phyloP scores from a whole-genome alignment of 2,329 filamentous ascomycete genomes.

The Thelonectria blattea region DNA sequence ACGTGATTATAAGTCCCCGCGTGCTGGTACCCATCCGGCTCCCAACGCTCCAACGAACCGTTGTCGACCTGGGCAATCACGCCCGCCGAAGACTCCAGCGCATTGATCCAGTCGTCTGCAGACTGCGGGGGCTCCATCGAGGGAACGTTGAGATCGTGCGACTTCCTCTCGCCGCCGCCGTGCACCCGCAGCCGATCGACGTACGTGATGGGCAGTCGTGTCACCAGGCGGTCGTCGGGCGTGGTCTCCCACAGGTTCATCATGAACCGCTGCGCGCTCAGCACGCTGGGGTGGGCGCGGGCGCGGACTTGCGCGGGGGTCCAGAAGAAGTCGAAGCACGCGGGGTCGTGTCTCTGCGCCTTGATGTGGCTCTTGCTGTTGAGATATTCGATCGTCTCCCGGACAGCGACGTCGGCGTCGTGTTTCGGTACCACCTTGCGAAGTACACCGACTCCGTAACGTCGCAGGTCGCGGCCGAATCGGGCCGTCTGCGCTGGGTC shows the following conservation, averaged over 20 bases:
- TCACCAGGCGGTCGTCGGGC: constrained; percentile 62
- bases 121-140: constrained; percentile 40
- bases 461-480: constrained; percentile 63
- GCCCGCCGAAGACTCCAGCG: constrained; percentile 52
- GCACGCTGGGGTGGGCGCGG: constrained; percentile 68
- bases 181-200: constrained; percentile 73
- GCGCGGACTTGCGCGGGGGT: constrained; percentile 72
- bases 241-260: constrained; percentile 69
- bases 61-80: constrained; percentile 73
- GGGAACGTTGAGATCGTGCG: constrained; percentile 30
- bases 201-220: constrained; percentile 68
- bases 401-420: constrained; percentile 64
- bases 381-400: constrained; percentile 63
- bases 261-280: constrained; percentile 69
- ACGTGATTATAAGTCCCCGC: constrained; percentile 61
- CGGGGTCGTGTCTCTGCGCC: constrained; percentile 55
- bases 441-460: constrained; percentile 69
- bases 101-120: constrained; percentile 47
- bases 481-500: constrained; percentile 54
- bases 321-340: constrained; percentile 78
- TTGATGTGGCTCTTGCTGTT: constrained; percentile 39
- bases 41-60: constrained; percentile 75
- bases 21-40: constrained; percentile 69
- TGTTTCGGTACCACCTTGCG: constrained; percentile 65
- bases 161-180: constrained; percentile 47